Conservation (phyloP, 495 filamentous ascomycete genomes). For the Penicillium crystallinum region DNA sequence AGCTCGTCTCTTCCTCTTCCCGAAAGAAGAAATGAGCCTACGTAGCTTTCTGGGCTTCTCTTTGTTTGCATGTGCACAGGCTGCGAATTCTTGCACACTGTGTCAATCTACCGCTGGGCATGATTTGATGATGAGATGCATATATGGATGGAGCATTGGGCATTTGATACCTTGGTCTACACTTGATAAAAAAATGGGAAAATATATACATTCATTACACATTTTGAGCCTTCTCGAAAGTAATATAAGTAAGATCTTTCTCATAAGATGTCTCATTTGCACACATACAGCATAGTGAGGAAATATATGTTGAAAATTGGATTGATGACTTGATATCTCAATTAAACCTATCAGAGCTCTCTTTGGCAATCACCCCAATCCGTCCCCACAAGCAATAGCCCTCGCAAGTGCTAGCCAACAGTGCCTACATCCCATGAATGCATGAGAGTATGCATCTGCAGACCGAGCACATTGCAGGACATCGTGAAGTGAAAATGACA, state of each 20-base stretch:
- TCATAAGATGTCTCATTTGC: neutral
- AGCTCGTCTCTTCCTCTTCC: conserved; percentile 35
- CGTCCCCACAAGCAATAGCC: conserved; percentile 3
- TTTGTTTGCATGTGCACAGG: conserved; percentile 14
- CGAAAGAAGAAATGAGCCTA: conserved; percentile 40
- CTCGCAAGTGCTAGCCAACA: neutral
- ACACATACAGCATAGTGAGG: neutral
- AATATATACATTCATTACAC: conserved; percentile 3
- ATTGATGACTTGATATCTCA: neutral
- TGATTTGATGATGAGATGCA: conserved; percentile 30
- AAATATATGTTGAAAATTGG: neutral
- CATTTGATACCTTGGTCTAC: conserved; percentile 29
- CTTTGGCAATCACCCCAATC: conserved; percentile 40
- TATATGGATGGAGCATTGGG: conserved; percentile 33
- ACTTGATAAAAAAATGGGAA: conserved; percentile 13
- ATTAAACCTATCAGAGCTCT: conserved; percentile 44
- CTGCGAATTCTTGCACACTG: conserved; percentile 8
- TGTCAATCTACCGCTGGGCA: conserved; percentile 13
- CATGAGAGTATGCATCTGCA: conserved; percentile 32
- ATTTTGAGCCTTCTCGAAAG: neutral
- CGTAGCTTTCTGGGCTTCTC: conserved; percentile 1
- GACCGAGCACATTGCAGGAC: conserved; percentile 1
- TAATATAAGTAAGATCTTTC: neutral
- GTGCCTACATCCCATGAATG: conserved; percentile 30
- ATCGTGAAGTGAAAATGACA: neutral